Evolutionary conservation across 2,329 filamentous ascomycete species (phyloP), one percentile per base, ranked within the genome.

Genomic region (Cytospora piceae): DNA sequence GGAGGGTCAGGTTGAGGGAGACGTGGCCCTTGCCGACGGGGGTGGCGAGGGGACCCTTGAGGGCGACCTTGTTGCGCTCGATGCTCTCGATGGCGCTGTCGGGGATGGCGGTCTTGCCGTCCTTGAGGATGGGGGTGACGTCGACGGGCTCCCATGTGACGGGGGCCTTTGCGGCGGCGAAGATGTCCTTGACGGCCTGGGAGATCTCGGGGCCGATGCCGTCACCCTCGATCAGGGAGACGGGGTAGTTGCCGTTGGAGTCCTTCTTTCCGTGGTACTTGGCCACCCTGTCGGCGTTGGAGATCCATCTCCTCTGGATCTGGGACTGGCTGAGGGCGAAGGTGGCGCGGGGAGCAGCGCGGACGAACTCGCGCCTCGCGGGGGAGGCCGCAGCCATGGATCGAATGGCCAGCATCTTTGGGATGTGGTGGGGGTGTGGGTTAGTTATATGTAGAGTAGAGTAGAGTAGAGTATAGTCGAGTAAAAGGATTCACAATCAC

Each of bases 11-110:
- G 87, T 99, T 99, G 73, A 99, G 92, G 66, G 95, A 98, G 79
- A 99, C 94, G 83, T 99, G 95, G 76, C 95, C 95, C 86, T 98
- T 99, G 81, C 96, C 95, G 75, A 99, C 88, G 70, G 95, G 95
- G 4, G 95, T 99, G 74, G 96, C 96, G 72, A 99, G 90, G 74
- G 96, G 96, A 71, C 96, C 95, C 87, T 99, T 99, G 72, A 99
- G 89, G 70, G 96, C 95, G 75, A 99, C 92, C 84, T 94, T 96
- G 86, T 98, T 99, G 83, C 87, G 91, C 80, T 90, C 87, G 77
- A 99, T 94, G 80, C 93, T 97, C 77, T 91, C 87, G 77, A 99
- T 98, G 73, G 95, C 93, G 70, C 89, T 91, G 75, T 96, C 89
- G 69, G 94, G 94, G 72, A 99, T 99, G 70, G 92, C 90, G 59